These are phyloP conservation scores for Calonectria honghensis DNA, from an alignment of 2,329 filamentous ascomycete species.

Conservation along the genomic window DNA sequence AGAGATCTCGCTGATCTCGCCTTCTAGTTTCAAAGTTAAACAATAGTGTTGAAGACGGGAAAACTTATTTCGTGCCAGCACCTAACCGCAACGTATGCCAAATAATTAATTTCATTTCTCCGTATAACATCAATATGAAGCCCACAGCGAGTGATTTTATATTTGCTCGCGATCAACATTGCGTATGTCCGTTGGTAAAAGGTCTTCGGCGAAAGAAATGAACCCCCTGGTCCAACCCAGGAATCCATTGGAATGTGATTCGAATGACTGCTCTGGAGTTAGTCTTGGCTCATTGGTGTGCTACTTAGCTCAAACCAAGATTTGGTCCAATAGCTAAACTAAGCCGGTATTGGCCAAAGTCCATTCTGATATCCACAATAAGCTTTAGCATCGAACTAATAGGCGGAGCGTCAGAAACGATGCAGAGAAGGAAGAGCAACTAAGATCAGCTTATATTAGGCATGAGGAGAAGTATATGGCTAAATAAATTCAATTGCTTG, in stretches of 20 bases:
- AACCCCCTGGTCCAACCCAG: neutral
- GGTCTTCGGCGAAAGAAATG: neutral
- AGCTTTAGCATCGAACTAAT: neutral
- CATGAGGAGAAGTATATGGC: neutral
- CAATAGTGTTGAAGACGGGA: neutral
- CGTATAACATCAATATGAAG: accelerated
- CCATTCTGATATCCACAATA: neutral
- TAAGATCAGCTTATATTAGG: neutral
- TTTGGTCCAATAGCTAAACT: neutral
- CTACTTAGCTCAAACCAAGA: neutral
- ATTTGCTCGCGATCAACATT: no score
- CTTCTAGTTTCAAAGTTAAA: neutral
- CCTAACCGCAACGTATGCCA: neutral
- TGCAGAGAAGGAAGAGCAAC: neutral
- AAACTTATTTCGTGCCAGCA: neutral
- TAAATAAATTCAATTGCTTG: no score
- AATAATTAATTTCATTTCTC: neutral
- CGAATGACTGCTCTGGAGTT: neutral
- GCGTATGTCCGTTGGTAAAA: neutral
- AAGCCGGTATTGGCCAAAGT: neutral
- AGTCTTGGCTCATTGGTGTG: neutral
- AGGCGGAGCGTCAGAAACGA: no score
- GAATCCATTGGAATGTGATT: neutral
- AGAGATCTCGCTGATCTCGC: neutral
- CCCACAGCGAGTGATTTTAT: neutral